Conservation (phyloP, 139 green algal species). For the Raphidocelis subcapitata region DNA sequence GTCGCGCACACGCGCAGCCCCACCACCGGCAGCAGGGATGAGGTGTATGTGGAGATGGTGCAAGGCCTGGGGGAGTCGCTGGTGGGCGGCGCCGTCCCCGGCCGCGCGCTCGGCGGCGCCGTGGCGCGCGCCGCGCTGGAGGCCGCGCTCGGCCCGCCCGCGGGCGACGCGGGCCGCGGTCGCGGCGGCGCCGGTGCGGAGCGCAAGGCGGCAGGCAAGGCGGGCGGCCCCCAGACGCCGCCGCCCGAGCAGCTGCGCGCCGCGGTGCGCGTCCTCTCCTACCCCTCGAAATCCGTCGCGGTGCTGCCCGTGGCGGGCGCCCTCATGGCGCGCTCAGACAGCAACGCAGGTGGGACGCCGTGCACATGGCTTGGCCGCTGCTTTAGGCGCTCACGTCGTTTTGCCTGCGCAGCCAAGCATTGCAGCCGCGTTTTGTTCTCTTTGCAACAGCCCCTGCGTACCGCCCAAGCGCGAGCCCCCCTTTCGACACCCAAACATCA, state of each 20-base stretch:
- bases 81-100: conserved; percentile 58
- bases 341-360: conserved; percentile 48
- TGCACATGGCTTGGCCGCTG: too few relatives aligned
- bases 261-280: conserved; percentile 34
- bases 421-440: too few relatives aligned
- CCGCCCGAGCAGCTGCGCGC: neutral
- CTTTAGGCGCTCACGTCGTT: too few relatives aligned
- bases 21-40: conserved; percentile 7
- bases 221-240: conserved; percentile 1
- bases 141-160: conserved; percentile 3
- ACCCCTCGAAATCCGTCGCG: conserved; percentile 50
- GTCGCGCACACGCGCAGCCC: conserved; percentile 51
- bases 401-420: too few relatives aligned
- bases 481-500: too few relatives aligned
- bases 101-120: conserved; percentile 39
- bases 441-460: too few relatives aligned
- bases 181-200: neutral
- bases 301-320: conserved; percentile 29
- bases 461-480: too few relatives aligned
- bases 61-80: conserved; percentile 65
- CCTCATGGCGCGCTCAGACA: conserved; percentile 54
- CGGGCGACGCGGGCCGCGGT: neutral
- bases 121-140: neutral
- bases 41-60: conserved; percentile 55
- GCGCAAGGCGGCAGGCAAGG: neutral